Evolutionary conservation across 306 rosid genomes (phyloP), one percentile per base, ranked within the genome.

Genomic region (Crotalaria pallida): DNA sequence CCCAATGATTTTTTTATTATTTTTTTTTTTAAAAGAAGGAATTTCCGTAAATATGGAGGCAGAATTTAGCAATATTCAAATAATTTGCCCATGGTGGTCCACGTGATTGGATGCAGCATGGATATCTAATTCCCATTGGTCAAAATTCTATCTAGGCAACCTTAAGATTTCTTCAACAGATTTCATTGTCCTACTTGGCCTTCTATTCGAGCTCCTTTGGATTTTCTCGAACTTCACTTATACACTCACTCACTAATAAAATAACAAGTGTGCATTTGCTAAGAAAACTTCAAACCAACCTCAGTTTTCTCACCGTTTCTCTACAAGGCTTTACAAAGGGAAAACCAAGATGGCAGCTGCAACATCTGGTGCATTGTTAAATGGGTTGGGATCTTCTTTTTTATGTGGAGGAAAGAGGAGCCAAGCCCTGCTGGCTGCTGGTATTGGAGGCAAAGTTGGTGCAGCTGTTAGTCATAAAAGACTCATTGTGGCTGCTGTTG

Each of bases 321-420:
- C 57, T 10, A 69, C 48, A 64, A 31, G 29, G 67, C 22, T 71
- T 70, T 23, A 62, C 41, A 11, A 68, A 9, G 44, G 13, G 29
- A 6, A 5, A 6, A 49, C 8, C 18, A 11, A 70, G 22, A 89
- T 89, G 96, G 96, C 93, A 56, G 82, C 90, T 60, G 86, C 90
- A 67, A 83, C 96, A 29, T 81, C 89, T 15, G 85, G 84, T 63
- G 86, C 90, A 41, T 76, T 89, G 53, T 82, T 89, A 33, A 84
- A 74, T 65, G 96, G 90, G n/a, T 77, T 89, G 45, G 81, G 85
- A 72, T 87, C 92, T 17, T 56, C 87, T 44, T 87, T 87, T 82
- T 76, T 89, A 12, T 58, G 76, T 44, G 93, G 93, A 68, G 82
- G 86, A 51, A 87, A 84, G 78, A 85, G 80, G 18, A 84, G 80